Evolutionary conservation across 345 rosid species (phyloP).

Genomic region (Heritiera fomes): DNA sequence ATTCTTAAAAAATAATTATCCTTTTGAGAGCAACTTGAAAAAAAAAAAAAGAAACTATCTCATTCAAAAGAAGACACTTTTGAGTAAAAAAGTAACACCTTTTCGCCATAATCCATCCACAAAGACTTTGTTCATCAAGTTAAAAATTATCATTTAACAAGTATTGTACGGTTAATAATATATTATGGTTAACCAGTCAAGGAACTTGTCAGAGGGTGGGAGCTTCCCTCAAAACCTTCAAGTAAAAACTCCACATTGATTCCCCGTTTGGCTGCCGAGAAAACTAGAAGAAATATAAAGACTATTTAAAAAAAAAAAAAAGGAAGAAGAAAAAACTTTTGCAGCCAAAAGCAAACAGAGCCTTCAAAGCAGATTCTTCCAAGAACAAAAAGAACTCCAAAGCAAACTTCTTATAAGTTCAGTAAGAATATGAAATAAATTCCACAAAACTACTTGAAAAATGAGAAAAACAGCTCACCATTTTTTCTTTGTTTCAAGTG

Average conservation of each 20-base stretch:
- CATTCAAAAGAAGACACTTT: not conserved
- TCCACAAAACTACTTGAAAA: not conserved
- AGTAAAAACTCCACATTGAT: not conserved
- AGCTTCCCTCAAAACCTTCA: not conserved
- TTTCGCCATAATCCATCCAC: not conserved
- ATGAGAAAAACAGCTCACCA: conserved; percentile 19
- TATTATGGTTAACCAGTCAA: not conserved
- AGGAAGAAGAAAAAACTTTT: no score
- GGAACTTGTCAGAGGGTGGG: not conserved
- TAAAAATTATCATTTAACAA: not conserved
- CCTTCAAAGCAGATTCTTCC: not conserved
- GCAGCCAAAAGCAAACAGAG: not conserved
- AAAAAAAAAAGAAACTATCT: not conserved
- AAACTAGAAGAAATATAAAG: not conserved
- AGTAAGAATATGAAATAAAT: not conserved
- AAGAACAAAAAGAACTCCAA: not conserved
- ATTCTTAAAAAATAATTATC: not conserved
- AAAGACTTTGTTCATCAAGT: not conserved
- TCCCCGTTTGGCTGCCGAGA: conserved; percentile 9
- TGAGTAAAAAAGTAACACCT: not conserved
- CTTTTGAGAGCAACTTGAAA: not conserved
- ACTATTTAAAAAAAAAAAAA: not conserved
- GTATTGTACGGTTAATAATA: not conserved
- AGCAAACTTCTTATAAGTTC: not conserved
- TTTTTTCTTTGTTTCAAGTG: conserved; percentile 22